Base-by-base conservation (phyloP, 306 rosid species). In the Gynostemma pentaphyllum region DNA sequence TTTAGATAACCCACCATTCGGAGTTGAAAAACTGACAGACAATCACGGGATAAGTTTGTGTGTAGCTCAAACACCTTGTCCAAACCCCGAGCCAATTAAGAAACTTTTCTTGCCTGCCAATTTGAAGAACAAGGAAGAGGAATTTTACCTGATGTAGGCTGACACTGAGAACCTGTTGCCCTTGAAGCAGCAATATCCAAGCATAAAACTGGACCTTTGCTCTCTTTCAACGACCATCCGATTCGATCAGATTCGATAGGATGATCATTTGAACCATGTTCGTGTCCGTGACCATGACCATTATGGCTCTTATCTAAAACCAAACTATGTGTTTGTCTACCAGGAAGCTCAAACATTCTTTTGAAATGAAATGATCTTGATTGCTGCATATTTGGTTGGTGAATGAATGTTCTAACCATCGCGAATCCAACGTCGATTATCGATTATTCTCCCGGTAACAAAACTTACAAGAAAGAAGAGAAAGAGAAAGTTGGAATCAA, bases 381-480 rank as follows among this genome's bases (percentile, higher is more conserved):
- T 60, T 88, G 85, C 62, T 84, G 95, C 77, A 86, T 62, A 68
- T 77, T 79, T 12, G 27, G 14, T 68, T 74, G 82, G 21, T 74
- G 71, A 29, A 69, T 24, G 36, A 84, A 76, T 36, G 88, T 74
- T 24, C 90, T 74, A 82, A 82, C 90, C 95, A 92, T 88, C n/a
- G 66, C 79, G 68, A 44, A 52, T 29, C 18, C 45, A 19, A 70
- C 73, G 45, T 48, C 63, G 45, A 11, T 16, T 29, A 7, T 70
- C 45, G 40, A 47, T 54, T 44, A 16, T 34, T 1, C 69, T 78
- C 64, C 47, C 69, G 66, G 66, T 52, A 23, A n/a, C 45, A 10
- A n/a, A n/a, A 39, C 14, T 12, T 8, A 46, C 29, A 2, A 34
- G 60, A 74, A 52, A 69, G 68, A 74, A 49, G 46, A 49, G 48